Evolutionary conservation across 148 eudicot genomes (phyloP).

Genomic region (Arbutus unedo): DNA sequence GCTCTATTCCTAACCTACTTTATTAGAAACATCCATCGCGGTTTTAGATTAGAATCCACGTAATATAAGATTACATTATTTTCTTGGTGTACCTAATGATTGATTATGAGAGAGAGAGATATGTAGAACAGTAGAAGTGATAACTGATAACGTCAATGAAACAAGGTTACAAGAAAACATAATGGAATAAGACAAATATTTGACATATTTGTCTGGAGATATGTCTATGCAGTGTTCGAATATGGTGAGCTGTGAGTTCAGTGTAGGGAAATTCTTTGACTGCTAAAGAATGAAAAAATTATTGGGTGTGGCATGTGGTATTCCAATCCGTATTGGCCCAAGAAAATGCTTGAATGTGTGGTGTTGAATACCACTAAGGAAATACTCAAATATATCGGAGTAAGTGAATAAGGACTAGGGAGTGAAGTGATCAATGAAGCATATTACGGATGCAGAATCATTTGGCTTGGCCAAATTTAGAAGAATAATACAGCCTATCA

Average conservation of each 20-base stretch:
- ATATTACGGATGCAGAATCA: no score
- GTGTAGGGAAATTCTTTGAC: no score
- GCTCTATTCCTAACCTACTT: no score
- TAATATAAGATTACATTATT: neutral
- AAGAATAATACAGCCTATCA: no score
- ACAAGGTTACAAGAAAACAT: neutral
- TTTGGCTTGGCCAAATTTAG: no score
- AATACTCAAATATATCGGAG: neutral
- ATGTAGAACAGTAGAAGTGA: neutral
- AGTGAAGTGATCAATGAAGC: neutral
- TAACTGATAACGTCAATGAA: neutral
- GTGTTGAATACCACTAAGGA: neutral
- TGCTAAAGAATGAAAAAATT: no score
- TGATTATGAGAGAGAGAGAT: neutral
- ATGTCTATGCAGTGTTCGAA: neutral
- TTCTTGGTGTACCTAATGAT: conserved; percentile 5
- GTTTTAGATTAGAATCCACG: neutral
- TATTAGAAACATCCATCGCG: neutral
- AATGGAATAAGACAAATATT: neutral
- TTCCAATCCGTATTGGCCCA: no score
- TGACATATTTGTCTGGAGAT: neutral
- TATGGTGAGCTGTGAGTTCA: neutral
- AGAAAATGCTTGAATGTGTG: neutral
- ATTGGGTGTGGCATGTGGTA: no score
- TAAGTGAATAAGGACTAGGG: no score